Conservation (phyloP, 768 basidiomycete genomes). For the Scleroderma citrinum region DNA sequence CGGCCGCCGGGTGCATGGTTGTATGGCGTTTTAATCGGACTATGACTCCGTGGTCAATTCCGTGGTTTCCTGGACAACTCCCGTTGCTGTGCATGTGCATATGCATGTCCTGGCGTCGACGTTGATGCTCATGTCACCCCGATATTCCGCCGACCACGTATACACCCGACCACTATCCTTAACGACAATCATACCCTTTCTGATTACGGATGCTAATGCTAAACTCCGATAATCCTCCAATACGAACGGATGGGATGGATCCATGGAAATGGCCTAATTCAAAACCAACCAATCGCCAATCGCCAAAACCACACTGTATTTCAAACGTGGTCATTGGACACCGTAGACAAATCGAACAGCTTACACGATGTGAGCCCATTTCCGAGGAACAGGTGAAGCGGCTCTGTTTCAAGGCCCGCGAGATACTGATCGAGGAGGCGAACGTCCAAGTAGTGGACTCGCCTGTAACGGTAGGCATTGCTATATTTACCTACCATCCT, state of each 20-base stretch:
- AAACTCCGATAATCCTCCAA: too few species aligned
- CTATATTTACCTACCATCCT: neutral
- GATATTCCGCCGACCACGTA: neutral
- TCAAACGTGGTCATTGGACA: constrained; percentile 5
- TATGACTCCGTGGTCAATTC: too few species aligned
- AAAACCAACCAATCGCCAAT: too few species aligned
- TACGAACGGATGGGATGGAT: too few species aligned
- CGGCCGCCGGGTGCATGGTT: too few species aligned
- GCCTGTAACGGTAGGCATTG: constrained; percentile 76
- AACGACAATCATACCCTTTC: neutral
- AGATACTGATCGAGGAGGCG: constrained; percentile 95
- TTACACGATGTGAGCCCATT: constrained; percentile 90
- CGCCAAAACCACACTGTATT: neutral
- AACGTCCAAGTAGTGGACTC: constrained; percentile 96
- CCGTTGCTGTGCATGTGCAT: too few species aligned
- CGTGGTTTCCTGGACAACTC: too few species aligned
- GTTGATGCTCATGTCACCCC: too few species aligned
- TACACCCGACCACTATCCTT: neutral
- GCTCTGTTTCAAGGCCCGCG: constrained; percentile 91
- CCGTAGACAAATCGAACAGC: constrained; percentile 87
- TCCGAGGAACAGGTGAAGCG: constrained; percentile 94
- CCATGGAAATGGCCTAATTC: too few species aligned
- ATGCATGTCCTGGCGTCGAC: too few species aligned
- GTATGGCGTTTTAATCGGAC: too few species aligned
- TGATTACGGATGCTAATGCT: too few species aligned